A percentile compares a stretch with the other conserved stretches of the same genome.
phyloP scores from a whole-genome alignment of 2,329 filamentous ascomycete species.

The Akanthomyces muscarius region DNA sequence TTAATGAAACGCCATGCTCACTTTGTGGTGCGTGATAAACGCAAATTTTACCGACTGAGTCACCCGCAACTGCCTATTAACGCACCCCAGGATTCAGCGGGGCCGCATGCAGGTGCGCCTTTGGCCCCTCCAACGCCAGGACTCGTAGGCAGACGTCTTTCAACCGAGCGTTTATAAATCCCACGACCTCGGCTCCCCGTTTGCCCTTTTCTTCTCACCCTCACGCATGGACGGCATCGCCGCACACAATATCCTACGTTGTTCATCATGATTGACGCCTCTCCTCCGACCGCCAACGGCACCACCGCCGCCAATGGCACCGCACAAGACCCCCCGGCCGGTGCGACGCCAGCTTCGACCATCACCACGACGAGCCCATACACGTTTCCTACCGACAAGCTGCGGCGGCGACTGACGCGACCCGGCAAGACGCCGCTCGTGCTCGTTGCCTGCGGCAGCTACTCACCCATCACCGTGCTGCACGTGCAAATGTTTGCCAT shows the following conservation, averaged over 20 bases:
- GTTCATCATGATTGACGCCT: conserved; percentile 1
- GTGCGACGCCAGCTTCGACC: background rate
- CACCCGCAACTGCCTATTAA: conserved; percentile 8
- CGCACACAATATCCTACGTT: background rate
- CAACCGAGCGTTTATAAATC: conserved; percentile 5
- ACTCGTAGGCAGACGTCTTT: background rate
- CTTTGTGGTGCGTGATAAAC: background rate
- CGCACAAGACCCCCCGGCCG: background rate
- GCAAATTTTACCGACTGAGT: background rate
- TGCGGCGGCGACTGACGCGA: conserved; percentile 54
- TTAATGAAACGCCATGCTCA: background rate
- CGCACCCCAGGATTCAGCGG: conserved; percentile 12
- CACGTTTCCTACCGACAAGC: conserved; percentile 54
- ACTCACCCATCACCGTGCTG: conserved; percentile 70
- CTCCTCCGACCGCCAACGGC: background rate
- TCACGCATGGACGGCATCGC: conserved; percentile 15
- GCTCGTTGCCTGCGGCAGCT: conserved; percentile 63
- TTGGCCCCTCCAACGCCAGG: conserved; percentile 1
- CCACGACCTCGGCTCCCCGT: background rate
- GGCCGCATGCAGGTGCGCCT: conserved; percentile 3
- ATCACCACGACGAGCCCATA: conserved; percentile 34
- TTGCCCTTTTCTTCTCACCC: background rate
- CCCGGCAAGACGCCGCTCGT: conserved; percentile 58
- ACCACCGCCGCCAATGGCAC: background rate
- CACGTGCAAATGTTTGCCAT: conserved; percentile 82